Base-by-base conservation (phyloP, 2,329 filamentous ascomycete species). In the Cladosporium sp. region DNA sequence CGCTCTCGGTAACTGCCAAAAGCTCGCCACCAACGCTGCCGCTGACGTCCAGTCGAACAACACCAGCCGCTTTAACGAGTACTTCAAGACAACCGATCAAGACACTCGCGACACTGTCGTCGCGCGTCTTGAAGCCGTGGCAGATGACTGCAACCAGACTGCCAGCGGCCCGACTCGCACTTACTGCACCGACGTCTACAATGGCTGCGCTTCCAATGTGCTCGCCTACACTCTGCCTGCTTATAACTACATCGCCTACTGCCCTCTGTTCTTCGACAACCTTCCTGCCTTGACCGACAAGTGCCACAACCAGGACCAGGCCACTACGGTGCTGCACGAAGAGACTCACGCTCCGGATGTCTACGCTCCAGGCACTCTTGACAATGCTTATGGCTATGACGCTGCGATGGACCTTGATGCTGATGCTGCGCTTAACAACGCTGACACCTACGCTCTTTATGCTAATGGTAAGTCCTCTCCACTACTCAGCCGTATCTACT, bases 271-370 rank as follows among this genome's bases (percentile, higher is more conserved):
- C 73, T 89, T 85, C 75, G 80, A 69, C 51, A 74, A 70, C 15
- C 76, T 88, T 8, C 76, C 83, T 0, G 76, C 77, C 1, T 62
- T 83, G 42, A 74, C 80, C 11, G 65, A 65, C 8, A 73, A 69
- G 1, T 89, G 87, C 75, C 84, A 88, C 69, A 79, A 67, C 3
- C 86, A 88, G 73, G 86, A 88, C 67, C 83, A 86, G 34, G 83
- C 82, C 1, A 86, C 81, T 15, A 88, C 86, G n/a, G 80, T 80
- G 38, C 72, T 89, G 14, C 87, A 89, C 67, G 87, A 89, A 76
- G 76, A 80, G 65, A 87, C 86, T 11, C 87, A 89, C 68, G 77
- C 80, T n/a, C 73, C 80, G 67, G 78, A 74, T 74, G 60, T 64
- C 40, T 64, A 62, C 37, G 58, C 50, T 5, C 62, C 62, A 9